phyloP scores from a whole-genome alignment of 1,139 yeast genomes.

The Geotrichum carabidarum region DNA sequence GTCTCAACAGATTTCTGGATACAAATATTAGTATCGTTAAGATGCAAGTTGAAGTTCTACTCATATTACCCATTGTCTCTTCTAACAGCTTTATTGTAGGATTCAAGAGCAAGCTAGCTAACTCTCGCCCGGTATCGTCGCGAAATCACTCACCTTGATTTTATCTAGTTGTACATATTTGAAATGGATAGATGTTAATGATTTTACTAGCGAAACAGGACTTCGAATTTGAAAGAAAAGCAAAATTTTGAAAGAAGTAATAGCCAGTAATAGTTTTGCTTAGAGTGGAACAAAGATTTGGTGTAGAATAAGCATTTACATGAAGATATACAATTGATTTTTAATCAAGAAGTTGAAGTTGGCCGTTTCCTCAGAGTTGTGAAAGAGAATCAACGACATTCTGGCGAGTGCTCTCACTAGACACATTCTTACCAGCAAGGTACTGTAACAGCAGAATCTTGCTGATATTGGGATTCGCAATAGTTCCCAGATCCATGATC shows the following conservation, averaged over 20 bases:
- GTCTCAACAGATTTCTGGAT: slow-evolving; percentile 81
- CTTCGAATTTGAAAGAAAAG: too few species aligned
- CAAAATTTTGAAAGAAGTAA: too few species aligned
- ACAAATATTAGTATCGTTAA: slow-evolving; percentile 81
- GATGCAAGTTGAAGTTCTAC: slow-evolving; percentile 35
- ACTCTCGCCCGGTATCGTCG: too few species aligned
- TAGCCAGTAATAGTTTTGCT: too few species aligned
- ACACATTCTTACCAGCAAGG: slow-evolving; percentile 57
- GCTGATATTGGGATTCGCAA: slow-evolving; percentile 43
- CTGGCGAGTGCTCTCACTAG: slow-evolving; percentile 41
- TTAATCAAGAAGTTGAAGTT: too few species aligned
- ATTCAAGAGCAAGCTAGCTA: neutral
- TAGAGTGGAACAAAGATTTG: too few species aligned
- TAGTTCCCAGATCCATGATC: slow-evolving; percentile 40
- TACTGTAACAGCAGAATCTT: slow-evolving; percentile 57
- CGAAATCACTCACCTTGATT: neutral
- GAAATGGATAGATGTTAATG: too few species aligned
- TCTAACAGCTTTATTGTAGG: neutral
- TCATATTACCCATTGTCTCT: neutral
- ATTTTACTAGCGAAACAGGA: too few species aligned
- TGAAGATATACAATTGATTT: too few species aligned
- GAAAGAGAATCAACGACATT: slow-evolving; percentile 31
- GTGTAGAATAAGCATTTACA: too few species aligned
- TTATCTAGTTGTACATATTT: too few species aligned
- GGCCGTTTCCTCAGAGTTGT: slow-evolving; percentile 21